Conservation (phyloP, 208 protist species). For the Jaenimonas drosophilae region DNA sequence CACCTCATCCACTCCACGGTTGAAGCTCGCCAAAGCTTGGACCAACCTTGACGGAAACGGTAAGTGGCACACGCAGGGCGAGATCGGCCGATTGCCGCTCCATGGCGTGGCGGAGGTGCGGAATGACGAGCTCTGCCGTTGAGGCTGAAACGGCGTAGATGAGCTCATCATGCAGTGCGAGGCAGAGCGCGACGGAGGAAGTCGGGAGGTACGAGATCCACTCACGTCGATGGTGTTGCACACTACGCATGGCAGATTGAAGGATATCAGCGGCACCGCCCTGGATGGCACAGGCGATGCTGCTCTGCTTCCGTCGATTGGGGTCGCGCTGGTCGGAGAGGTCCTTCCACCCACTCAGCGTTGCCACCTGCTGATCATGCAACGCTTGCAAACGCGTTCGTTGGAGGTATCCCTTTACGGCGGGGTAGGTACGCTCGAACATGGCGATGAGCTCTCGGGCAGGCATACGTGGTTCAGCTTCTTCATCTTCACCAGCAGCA, state of each 20-base stretch:
- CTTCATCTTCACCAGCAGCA: not conserved
- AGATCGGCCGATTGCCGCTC: constrained; percentile 25
- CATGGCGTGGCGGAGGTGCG: constrained; percentile 32
- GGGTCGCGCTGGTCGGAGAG: constrained; percentile 23
- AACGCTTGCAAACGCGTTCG: constrained; percentile 26
- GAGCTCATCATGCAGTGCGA: constrained; percentile 80
- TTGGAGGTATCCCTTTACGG: constrained; percentile 39
- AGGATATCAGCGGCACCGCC: constrained; percentile 78
- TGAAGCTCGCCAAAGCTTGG: constrained; percentile 35
- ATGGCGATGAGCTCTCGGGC: constrained; percentile 29
- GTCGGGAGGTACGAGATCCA: constrained; percentile 43
- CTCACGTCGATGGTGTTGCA: constrained; percentile 48
- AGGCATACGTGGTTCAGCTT: constrained; percentile 1
- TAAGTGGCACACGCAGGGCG: constrained; percentile 39
- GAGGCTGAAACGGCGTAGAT: constrained; percentile 49
- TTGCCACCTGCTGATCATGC: constrained; percentile 19
- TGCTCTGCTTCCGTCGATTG: constrained; percentile 48
- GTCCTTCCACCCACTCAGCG: constrained; percentile 34
- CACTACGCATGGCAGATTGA: constrained; percentile 62
- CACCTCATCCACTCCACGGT: not conserved
- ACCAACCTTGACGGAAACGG: constrained; percentile 44
- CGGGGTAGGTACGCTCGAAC: constrained; percentile 56
- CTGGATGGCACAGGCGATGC: constrained; percentile 67
- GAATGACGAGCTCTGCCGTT: constrained; percentile 22
- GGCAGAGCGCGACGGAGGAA: constrained; percentile 36